A percentile compares a stretch with the other conserved stretches of the same genome.
phyloP scores from a whole-genome alignment of 2,329 filamentous ascomycete genomes.

The Aureobasidium namibiae region DNA sequence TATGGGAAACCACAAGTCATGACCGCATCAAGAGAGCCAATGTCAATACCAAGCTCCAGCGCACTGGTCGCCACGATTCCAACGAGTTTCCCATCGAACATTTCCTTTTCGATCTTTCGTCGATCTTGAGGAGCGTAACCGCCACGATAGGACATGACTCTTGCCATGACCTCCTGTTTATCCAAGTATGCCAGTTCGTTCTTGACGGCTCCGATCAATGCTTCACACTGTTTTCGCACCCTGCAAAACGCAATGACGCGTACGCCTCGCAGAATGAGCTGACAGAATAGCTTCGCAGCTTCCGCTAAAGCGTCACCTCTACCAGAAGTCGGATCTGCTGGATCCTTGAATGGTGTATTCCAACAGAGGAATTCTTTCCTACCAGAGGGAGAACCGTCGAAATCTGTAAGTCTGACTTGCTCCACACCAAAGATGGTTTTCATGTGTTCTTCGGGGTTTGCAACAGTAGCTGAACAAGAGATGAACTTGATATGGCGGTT shows the following conservation, averaged over 20 bases:
- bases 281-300: conserved; percentile 83
- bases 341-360: conserved; percentile 94
- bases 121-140: conserved; percentile 91
- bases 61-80: conserved; percentile 93
- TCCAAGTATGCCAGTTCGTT: conserved; percentile 67
- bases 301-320: conserved; percentile 76
- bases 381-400: conserved; percentile 86
- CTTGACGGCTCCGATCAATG: conserved; percentile 70
- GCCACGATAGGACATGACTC: conserved; percentile 92
- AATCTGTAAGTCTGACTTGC: conserved; percentile 72
- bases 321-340: conserved; percentile 75
- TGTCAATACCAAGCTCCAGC: conserved; percentile 88
- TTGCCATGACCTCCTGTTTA: conserved; percentile 61
- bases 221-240: conserved; percentile 80
- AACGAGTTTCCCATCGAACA: conserved; percentile 91
- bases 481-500: conserved; percentile 83
- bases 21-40: conserved; percentile 87
- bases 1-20: conserved; percentile 93
- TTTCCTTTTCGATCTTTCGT: conserved; percentile 80
- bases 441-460: conserved; percentile 88
- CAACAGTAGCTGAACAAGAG: conserved; percentile 92
- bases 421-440: conserved; percentile 86
- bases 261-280: conserved; percentile 79
- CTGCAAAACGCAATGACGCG: conserved; percentile 89
- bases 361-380: conserved; percentile 94